A percentile compares a stretch with the other conserved stretches of the same genome.
Evolutionary conservation across 768 basidiomycete genomes (phyloP).

Genomic region (Boletus insuetus): DNA sequence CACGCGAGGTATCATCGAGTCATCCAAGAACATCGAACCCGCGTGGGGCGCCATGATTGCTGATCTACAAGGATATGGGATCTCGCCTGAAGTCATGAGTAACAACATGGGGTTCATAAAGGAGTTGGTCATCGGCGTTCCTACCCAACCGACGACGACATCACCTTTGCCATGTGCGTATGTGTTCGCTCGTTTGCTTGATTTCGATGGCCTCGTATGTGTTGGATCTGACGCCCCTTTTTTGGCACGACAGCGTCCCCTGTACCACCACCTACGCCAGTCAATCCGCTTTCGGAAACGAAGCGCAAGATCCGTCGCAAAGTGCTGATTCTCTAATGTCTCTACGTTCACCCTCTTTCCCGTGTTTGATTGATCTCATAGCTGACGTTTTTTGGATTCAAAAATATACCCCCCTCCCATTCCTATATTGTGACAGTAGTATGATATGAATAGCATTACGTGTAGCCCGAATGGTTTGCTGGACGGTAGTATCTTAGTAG

Average conservation of each 20-base stretch:
- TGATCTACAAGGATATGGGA: conserved; percentile 41
- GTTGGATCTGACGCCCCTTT: neutral
- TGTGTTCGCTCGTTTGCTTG: neutral
- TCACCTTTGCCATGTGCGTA: conserved; percentile 14
- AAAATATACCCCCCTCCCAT: conserved; percentile 7
- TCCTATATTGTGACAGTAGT: conserved; percentile 8
- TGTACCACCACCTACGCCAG: conserved; percentile 4
- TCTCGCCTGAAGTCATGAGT: conserved; percentile 30
- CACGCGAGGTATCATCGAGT: conserved; percentile 48
- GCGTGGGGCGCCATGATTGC: conserved; percentile 49
- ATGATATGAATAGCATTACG: conserved; percentile 23
- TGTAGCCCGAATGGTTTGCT: conserved; percentile 13
- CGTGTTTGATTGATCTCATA: neutral
- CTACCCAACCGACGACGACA: neutral
- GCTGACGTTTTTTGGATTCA: conserved; percentile 8
- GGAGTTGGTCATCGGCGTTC: conserved; percentile 21
- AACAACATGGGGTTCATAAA: conserved; percentile 37
- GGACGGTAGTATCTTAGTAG: conserved; percentile 13
- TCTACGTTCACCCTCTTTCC: neutral
- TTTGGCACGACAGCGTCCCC: conserved; percentile 4
- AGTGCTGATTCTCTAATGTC: conserved; percentile 26
- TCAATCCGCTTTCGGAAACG: conserved; percentile 20
- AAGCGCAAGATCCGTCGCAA: conserved; percentile 33
- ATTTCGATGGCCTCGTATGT: neutral
- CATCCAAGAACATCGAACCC: conserved; percentile 50